These are phyloP conservation scores for Evansstolkia leycettana DNA, from an alignment of 495 filamentous ascomycete species.

Conservation along the genomic window DNA sequence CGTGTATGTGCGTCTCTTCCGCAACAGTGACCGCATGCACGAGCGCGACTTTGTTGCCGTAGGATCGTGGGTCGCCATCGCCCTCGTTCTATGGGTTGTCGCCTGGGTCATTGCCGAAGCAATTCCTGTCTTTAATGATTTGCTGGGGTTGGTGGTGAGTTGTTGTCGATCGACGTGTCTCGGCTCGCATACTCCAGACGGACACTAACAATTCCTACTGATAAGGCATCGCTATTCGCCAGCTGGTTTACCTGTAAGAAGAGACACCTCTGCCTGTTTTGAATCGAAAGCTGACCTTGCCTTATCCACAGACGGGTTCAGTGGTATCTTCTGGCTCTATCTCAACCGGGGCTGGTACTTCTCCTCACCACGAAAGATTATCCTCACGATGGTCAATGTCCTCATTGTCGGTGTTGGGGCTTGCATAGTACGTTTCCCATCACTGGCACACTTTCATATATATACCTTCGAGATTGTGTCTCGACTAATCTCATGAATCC, in stretches of 20 bases:
- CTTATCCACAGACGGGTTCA: constrained; percentile 2
- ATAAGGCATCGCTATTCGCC: constrained; percentile 2
- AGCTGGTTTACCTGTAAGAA: constrained; percentile 9
- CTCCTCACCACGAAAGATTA: constrained; percentile 8
- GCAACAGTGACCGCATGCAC: constrained; percentile 43
- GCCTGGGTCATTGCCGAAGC: constrained; percentile 62
- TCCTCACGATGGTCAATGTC: constrained; percentile 21
- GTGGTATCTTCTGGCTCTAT: constrained; percentile 11
- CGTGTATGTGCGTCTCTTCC: constrained; percentile 51
- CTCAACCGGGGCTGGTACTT: constrained; percentile 2
- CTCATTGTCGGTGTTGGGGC: constrained; percentile 19
- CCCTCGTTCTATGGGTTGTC: constrained; percentile 42
- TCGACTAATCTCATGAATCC: constrained; percentile 1
- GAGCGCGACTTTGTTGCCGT: constrained; percentile 33
- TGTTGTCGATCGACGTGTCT: constrained; percentile 1
- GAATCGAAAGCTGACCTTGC: neutral
- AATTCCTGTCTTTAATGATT: constrained; percentile 59
- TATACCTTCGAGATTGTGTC: neutral
- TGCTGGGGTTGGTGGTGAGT: constrained; percentile 43
- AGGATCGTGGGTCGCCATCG: constrained; percentile 46
- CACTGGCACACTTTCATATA: too few species aligned
- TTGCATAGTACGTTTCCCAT: neutral
- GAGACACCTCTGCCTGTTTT: neutral
- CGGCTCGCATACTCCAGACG: neutral
- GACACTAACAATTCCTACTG: neutral